Percentiles rank a stretch among this genome's conserved stretches.
Conservation (phyloP, 108 stramenopile species). For the Fragilariopsis cylindrus region DNA sequence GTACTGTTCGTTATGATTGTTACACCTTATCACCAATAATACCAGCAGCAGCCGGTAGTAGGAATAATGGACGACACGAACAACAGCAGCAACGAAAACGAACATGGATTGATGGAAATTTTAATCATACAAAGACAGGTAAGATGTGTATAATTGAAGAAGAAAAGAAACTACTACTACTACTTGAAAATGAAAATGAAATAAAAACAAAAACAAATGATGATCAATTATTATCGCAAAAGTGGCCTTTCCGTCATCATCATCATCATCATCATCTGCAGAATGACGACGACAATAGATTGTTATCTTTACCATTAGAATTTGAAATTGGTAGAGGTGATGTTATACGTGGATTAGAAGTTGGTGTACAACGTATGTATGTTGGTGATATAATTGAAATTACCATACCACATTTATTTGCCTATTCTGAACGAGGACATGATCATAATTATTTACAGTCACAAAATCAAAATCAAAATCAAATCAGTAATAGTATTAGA, state of each 20-base stretch:
- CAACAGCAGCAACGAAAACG: not conserved
- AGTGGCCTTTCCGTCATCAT: not conserved
- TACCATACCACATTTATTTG: conserved; percentile 53
- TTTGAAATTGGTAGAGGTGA: conserved; percentile 70
- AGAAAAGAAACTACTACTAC: not conserved
- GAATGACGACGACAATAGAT: too few relatives aligned
- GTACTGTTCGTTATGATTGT: conserved; percentile 2
- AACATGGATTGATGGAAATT: conserved; percentile 4
- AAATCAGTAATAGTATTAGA: too few relatives aligned
- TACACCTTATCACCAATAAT: not conserved
- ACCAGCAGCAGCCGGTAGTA: not conserved
- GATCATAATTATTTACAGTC: too few relatives aligned
- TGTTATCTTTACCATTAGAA: conserved; percentile 47
- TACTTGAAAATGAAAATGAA: not conserved
- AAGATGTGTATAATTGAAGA: not conserved
- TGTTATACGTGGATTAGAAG: conserved; percentile 79
- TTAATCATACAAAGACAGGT: not conserved
- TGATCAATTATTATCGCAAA: not conserved
- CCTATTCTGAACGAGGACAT: conserved; percentile 23
- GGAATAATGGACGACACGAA: not conserved
- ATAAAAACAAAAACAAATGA: not conserved
- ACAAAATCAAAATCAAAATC: too few relatives aligned
- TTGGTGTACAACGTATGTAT: conserved; percentile 43
- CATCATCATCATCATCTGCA: not conserved
- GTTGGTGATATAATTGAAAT: conserved; percentile 61